Evolutionary conservation across 352 stramenopile species (phyloP).

Genomic region (Pelagophyceae sp.): DNA sequence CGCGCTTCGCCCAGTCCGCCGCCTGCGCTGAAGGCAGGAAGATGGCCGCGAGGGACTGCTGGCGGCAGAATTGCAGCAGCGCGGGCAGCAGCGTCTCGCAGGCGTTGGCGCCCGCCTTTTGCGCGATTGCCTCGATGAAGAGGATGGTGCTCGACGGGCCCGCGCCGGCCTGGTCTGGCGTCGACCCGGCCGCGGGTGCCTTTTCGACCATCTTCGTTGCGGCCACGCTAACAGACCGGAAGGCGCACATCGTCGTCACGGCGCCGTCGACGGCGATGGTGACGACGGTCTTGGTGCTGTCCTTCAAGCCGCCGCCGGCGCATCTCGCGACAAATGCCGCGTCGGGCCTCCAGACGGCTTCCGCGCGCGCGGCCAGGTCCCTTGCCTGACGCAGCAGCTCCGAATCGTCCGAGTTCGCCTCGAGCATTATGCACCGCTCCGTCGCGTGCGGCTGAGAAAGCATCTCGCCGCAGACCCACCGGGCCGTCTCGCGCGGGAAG

Average conservation of each 20-base stretch:
- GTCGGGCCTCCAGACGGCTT: not conserved
- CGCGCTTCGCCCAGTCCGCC: not conserved
- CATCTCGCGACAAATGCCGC: not conserved
- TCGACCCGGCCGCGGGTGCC: no score
- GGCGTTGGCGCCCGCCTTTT: not conserved
- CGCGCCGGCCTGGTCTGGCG: no score
- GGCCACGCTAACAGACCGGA: not conserved
- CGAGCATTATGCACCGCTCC: not conserved
- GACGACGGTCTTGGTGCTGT: not conserved
- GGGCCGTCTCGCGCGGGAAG: not conserved
- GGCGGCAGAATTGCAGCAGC: not conserved
- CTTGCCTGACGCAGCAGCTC: not conserved
- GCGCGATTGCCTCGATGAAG: not conserved
- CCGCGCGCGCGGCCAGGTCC: not conserved
- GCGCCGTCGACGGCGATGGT: not conserved
- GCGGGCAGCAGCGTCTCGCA: not conserved
- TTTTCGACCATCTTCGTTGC: not conserved
- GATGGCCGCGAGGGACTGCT: not conserved
- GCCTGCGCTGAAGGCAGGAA: not conserved
- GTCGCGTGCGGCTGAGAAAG: not conserved
- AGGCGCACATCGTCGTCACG: not conserved
- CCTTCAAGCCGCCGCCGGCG: no score
- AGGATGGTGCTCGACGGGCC: no score
- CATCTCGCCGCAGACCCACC: not conserved
- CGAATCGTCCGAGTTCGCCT: not conserved